Percentiles rank a stretch among this genome's conserved stretches.
Conservation (phyloP, 805 yeast genomes). For the Myxozyma vanderwaltii region DNA sequence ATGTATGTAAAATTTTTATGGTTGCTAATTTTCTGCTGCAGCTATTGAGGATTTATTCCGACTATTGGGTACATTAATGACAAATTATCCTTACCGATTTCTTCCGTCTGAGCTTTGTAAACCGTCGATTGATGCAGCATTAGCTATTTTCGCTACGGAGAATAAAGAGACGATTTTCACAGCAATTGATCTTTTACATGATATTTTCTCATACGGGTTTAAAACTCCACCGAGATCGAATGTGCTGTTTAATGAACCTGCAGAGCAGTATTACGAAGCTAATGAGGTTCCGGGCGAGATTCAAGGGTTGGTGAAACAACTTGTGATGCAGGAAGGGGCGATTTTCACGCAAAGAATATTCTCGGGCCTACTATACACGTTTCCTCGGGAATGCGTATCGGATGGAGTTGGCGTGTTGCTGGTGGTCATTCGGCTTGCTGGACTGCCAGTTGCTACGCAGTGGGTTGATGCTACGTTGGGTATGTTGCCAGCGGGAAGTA, state of each 20-base stretch:
- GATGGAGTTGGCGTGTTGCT: slow-evolving; percentile 77
- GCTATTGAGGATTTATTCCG: slow-evolving; percentile 83
- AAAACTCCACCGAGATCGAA: slow-evolving; percentile 77
- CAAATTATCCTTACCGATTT: slow-evolving; percentile 66
- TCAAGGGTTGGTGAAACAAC: slow-evolving; percentile 51
- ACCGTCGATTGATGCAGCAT: slow-evolving; percentile 60
- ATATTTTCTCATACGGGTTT: slow-evolving; percentile 82
- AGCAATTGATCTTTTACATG: slow-evolving; percentile 75
- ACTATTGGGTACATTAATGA: slow-evolving; percentile 73
- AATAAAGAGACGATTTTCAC: slow-evolving; percentile 73
- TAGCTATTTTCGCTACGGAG: slow-evolving; percentile 57
- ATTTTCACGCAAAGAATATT: slow-evolving; percentile 56
- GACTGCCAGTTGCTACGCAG: slow-evolving; percentile 47
- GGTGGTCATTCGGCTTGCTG: slow-evolving; percentile 56
- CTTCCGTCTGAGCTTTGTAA: slow-evolving; percentile 46
- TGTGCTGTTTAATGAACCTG: slow-evolving; percentile 42
- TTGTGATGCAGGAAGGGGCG: slow-evolving; percentile 60
- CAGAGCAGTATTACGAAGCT: slow-evolving; percentile 20
- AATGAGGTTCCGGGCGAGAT: slow-evolving; percentile 59
- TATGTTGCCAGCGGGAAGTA: slow-evolving; percentile 62
- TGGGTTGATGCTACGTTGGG: slow-evolving; percentile 65
- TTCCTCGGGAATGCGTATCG: slow-evolving; percentile 66
- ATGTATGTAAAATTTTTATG: background rate
- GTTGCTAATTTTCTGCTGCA: background rate
- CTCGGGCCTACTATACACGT: slow-evolving; percentile 68